Evolutionary conservation across 2,329 filamentous ascomycete genomes (phyloP), one percentile per base, ranked within the genome.

Genomic region (Nigrospora sphaerica): DNA sequence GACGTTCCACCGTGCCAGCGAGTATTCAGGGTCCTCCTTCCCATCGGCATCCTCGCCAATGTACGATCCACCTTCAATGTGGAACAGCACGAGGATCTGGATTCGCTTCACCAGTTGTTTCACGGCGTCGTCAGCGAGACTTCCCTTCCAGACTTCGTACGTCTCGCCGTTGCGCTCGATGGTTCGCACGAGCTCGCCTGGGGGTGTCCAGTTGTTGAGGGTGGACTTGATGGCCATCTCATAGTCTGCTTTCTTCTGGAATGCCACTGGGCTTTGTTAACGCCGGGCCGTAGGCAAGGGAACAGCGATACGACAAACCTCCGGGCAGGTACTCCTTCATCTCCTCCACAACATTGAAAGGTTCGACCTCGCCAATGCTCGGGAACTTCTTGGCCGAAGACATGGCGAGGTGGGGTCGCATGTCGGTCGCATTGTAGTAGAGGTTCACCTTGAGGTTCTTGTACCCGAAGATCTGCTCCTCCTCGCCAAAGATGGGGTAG

Each of bases 401-500:
- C 44, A 90, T 76, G 46, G 83, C 75, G 32, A 96, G 63, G 55
- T 87, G 80, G 0, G 91, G 89, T 54, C 83, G 82, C 69, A 97
- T 81, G 62, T 96, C 86, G 62, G 73, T 77, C 14, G 78, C 76
- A 60, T 81, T 72, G 56, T 74, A 84, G 51, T 81, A 81, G 46
- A 97, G 70, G 52, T 81, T 79, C 60, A 97, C 84, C 53, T 81
- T 81, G 46, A 95, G 76, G 45, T 82, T 81, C 62, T 89, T 84
- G 72, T 96, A 95, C 34, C 92, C 92, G 57, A 95, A 91, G 53
- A 97, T 92, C 31, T 77, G 79, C 66, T 98, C 90, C 10, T 93
- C 85, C n/a, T 97, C 86, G 58, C 89, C 89, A 56, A 97, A 96
- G 52, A 98, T 86, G 1, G 88, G 74, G 65, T 97, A 95, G 16